Percentiles rank a stretch among this genome's conserved stretches.
Conservation (phyloP, 2,329 filamentous ascomycete species). For the Diaporthe batatas region DNA sequence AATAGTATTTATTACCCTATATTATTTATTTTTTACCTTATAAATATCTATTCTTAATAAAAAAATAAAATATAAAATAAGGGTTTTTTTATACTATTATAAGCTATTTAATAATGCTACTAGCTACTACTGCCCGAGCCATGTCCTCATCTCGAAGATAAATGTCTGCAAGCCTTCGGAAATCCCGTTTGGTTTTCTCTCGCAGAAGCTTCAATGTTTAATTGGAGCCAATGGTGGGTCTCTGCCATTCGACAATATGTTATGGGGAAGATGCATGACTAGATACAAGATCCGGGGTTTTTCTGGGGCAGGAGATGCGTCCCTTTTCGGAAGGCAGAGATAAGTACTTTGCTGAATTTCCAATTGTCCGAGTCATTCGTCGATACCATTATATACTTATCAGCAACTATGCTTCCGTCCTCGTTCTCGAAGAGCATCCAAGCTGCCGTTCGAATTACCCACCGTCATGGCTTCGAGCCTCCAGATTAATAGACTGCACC, state of each 20-base stretch:
- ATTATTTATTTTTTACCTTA: too few relatives aligned
- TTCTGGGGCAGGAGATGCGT: background rate
- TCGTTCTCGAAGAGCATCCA: background rate
- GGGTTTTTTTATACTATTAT: too few relatives aligned
- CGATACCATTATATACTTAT: background rate
- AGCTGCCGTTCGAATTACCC: background rate
- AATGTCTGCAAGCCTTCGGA: background rate
- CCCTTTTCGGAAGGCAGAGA: background rate
- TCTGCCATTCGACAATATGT: too few relatives aligned
- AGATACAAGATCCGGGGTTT: background rate
- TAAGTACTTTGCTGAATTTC: background rate
- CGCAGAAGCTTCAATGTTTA: background rate
- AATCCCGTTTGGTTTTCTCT: background rate
- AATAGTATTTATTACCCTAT: too few relatives aligned
- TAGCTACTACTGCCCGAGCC: background rate
- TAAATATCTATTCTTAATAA: too few relatives aligned
- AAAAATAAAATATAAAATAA: too few relatives aligned
- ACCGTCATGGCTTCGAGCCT: constrained; percentile 6
- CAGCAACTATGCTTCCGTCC: background rate
- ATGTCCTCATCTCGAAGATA: background rate
- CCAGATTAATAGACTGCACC: constrained; percentile 22
- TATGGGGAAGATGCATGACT: constrained; percentile 7
- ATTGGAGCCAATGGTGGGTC: background rate
- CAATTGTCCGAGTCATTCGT: constrained; percentile 3
- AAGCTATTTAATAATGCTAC: too few relatives aligned